These are phyloP conservation scores for Jaapia argillacea DNA, from an alignment of 768 basidiomycete genomes.

Conservation along the genomic window DNA sequence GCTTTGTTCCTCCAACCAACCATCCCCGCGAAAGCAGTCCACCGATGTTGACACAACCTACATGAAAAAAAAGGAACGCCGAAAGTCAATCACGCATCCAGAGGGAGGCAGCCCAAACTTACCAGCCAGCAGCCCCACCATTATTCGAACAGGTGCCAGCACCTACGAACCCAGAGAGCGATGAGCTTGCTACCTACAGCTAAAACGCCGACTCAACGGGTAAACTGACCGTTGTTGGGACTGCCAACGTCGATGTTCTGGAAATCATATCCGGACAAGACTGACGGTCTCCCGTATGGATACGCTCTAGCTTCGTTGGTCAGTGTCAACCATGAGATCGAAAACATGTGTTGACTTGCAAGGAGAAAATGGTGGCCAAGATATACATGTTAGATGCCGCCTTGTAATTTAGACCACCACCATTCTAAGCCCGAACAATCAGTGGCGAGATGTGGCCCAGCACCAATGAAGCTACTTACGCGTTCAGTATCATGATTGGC, in stretches of 20 bases:
- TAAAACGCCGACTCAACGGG: neutral
- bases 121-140: constrained; percentile 15
- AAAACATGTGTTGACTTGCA: too few relatives aligned
- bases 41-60: constrained; percentile 18
- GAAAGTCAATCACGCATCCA: too few relatives aligned
- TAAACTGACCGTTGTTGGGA: constrained; percentile 13
- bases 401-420: constrained; percentile 12
- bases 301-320: constrained; percentile 5
- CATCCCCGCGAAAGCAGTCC: constrained; percentile 14
- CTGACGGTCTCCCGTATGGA: constrained; percentile 18
- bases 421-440: constrained; percentile 7
- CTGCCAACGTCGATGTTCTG: constrained; percentile 13
- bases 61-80: too few relatives aligned
- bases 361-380: constrained; percentile 16
- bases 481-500: constrained; percentile 22
- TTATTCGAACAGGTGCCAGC: constrained; percentile 11
- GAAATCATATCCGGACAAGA: constrained; percentile 16
- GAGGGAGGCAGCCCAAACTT: neutral
- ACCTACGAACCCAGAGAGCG: constrained; percentile 2
- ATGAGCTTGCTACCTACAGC: neutral
- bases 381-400: constrained; percentile 16
- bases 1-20: constrained; percentile 41
- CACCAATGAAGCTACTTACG: constrained; percentile 5
- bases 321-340: neutral
- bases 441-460: neutral